Evolutionary conservation across 495 filamentous ascomycete species (phyloP).

Genomic region (Lentithecium fluviatile): DNA sequence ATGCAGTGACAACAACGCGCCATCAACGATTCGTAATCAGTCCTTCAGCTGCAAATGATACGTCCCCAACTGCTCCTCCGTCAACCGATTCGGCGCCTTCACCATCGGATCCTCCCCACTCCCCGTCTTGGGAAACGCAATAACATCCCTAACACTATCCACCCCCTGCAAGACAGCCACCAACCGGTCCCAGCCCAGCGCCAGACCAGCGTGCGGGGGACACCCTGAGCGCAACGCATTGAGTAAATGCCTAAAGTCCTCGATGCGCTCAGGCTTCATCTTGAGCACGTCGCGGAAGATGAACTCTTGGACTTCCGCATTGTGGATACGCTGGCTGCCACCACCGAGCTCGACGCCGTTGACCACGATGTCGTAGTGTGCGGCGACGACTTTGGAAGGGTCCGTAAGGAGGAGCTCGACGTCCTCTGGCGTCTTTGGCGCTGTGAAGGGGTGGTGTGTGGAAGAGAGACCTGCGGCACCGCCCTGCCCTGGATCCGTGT

Average conservation of each 20-base stretch:
- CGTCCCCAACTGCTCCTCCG: slow-evolving; percentile 59
- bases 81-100: slow-evolving; percentile 66
- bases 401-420: slow-evolving; percentile 70
- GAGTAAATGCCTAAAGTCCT: slow-evolving; percentile 80
- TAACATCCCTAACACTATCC: slow-evolving; percentile 81
- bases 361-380: slow-evolving; percentile 93
- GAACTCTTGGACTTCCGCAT: slow-evolving; percentile 78
- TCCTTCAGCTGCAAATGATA: slow-evolving; percentile 63
- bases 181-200: slow-evolving; percentile 87
- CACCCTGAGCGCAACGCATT: slow-evolving; percentile 81
- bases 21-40: too few species aligned
- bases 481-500: slow-evolving; percentile 75
- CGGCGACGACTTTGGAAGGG: slow-evolving; percentile 68
- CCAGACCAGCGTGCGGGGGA: slow-evolving; percentile 95
- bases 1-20: neutral
- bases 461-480: slow-evolving; percentile 76
- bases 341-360: slow-evolving; percentile 95
- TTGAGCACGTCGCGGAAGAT: slow-evolving; percentile 80
- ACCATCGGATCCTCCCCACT: slow-evolving; percentile 84
- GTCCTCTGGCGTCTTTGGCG: slow-evolving; percentile 70
- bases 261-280: slow-evolving; percentile 56
- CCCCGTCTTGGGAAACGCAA: slow-evolving; percentile 91
- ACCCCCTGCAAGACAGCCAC: slow-evolving; percentile 76
- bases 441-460: slow-evolving; percentile 96
- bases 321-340: slow-evolving; percentile 89